A percentile compares a stretch with the other conserved stretches of the same genome.
Conservation (phyloP, 495 filamentous ascomycete genomes). For the Hypoxylon trugodes region DNA sequence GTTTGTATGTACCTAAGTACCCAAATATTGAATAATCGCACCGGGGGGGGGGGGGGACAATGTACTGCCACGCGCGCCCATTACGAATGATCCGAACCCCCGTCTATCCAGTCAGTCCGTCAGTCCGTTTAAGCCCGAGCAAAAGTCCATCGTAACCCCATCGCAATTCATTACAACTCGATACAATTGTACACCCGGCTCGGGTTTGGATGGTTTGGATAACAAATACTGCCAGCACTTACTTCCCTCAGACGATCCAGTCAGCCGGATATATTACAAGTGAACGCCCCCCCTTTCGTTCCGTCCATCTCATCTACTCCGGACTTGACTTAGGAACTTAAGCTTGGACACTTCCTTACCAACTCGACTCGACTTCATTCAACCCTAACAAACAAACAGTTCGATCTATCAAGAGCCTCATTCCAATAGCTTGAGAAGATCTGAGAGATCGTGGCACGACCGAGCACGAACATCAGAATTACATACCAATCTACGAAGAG, state of each 20-base stretch:
- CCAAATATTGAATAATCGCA: conserved; percentile 4
- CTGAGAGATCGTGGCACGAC: conserved; percentile 37
- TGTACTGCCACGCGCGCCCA: conserved; percentile 35
- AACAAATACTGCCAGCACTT: conserved; percentile 23
- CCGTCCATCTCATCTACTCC: conserved; percentile 29
- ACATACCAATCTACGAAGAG: too few species aligned
- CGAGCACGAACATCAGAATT: conserved; percentile 33
- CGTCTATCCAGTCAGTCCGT: conserved; percentile 38
- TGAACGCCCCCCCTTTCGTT: conserved; percentile 37
- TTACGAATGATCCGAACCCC: conserved; percentile 41
- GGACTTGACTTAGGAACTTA: neutral
- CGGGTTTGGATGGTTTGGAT: too few species aligned
- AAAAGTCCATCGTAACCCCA: conserved; percentile 40
- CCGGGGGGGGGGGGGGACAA: neutral
- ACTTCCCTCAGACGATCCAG: conserved; percentile 28
- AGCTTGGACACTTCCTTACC: conserved; percentile 2
- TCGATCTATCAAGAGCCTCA: conserved; percentile 23
- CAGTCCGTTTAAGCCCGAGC: conserved; percentile 42
- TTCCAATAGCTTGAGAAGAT: conserved; percentile 31
- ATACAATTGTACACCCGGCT: conserved; percentile 16
- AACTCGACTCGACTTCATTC: conserved; percentile 1
- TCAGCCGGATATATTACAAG: conserved; percentile 43
- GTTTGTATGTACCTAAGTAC: conserved; percentile 10
- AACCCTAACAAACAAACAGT: too few species aligned
- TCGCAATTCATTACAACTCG: conserved; percentile 36